phyloP scores from a whole-genome alignment of 331 rosid genomes.

The Ulmus americana region DNA sequence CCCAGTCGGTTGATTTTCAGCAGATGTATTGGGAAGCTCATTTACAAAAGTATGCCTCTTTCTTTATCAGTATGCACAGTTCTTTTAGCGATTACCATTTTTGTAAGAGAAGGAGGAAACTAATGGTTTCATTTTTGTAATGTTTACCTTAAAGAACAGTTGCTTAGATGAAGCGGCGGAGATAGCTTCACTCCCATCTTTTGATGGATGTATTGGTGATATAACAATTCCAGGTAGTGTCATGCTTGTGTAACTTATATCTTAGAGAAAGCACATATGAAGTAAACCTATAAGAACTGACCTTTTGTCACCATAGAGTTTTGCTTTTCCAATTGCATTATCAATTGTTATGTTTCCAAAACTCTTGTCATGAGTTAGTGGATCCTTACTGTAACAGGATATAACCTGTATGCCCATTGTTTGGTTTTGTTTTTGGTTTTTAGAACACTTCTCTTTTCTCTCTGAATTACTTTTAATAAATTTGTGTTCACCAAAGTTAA shows the following conservation, averaged over 20 bases:
- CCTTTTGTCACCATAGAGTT: neutral
- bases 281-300: neutral
- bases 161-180: constrained; percentile 82
- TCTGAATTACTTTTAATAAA: neutral
- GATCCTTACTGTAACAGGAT: neutral
- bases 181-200: constrained; percentile 55
- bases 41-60: constrained; percentile 56
- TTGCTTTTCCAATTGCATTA: neutral
- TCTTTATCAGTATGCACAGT: neutral
- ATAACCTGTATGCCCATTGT: too few species aligned
- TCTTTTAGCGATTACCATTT: neutral
- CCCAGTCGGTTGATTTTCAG: constrained; percentile 53
- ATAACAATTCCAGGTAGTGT: constrained; percentile 58
- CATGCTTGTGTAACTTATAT: neutral
- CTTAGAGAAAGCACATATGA: neutral
- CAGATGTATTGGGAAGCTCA: constrained; percentile 78
- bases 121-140: constrained; percentile 15
- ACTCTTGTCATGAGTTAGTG: neutral
- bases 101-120: neutral
- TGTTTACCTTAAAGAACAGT: constrained; percentile 40
- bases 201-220: constrained; percentile 53
- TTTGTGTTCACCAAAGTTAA: neutral
- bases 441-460: too few species aligned
- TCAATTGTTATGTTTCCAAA: neutral
- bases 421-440: too few species aligned